Conservation (phyloP, 148 eudicot genomes). For the Chenopodium suecicum region DNA sequence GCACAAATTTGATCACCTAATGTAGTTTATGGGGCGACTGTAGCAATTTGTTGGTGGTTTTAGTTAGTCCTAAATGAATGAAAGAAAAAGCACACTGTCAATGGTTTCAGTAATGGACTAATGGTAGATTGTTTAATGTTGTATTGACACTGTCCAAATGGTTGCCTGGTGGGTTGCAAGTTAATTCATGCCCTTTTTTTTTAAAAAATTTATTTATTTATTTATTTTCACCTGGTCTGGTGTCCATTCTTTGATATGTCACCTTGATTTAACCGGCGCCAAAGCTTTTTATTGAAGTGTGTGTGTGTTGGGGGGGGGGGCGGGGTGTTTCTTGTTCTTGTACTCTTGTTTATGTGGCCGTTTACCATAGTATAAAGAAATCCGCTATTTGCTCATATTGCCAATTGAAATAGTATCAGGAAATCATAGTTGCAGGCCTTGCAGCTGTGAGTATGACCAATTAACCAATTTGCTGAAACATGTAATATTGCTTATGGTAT, state of each 20-base stretch:
- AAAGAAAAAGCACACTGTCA: not conserved
- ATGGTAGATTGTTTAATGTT: not conserved
- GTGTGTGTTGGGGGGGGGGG: too few species aligned
- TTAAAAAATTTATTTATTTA: too few species aligned
- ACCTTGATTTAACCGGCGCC: not conserved
- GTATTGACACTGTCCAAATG: not conserved
- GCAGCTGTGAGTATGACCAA: not conserved
- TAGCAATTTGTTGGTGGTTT: not conserved
- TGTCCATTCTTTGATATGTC: not conserved
- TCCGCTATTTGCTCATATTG: not conserved
- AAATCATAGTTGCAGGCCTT: not conserved
- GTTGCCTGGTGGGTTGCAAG: not conserved
- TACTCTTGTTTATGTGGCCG: not conserved
- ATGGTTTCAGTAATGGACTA: not conserved
- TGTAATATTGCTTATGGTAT: not conserved
- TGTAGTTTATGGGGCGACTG: not conserved
- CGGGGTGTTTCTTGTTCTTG: too few species aligned
- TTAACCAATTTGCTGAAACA: not conserved
- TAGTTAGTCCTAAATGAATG: not conserved
- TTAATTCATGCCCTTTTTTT: too few species aligned
- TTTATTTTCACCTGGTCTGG: not conserved
- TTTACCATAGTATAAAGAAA: not conserved
- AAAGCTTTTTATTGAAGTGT: too few species aligned
- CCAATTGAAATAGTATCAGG: not conserved
- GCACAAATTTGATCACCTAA: not conserved